Base-by-base conservation (phyloP, 2,329 filamentous ascomycete genomes). In the Capronia epimyces region DNA sequence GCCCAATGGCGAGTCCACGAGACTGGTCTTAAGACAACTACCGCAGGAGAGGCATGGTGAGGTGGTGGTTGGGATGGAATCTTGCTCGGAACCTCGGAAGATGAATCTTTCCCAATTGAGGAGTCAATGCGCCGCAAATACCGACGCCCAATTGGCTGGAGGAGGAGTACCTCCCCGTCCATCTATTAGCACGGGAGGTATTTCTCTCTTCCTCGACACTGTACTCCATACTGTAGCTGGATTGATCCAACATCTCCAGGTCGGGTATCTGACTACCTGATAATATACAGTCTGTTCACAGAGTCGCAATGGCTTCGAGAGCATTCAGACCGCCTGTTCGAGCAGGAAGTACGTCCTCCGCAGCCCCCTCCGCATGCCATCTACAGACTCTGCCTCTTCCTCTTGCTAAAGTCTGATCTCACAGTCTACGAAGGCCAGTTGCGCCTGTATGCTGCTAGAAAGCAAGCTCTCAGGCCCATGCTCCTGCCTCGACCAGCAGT, bases 141-240 rank as follows among this genome's bases (percentile, higher is more conserved):
- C 16, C 3, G 32, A 13, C 13, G 10, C 24, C 10, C 34, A 32
- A 51, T 50, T 50, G 48, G 48, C 48, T 49, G 24, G 15, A 42
- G 15, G 2, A 21, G 29, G 27, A 32, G 20, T 20, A 21, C 21
- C 41, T 16, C 41, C 7, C 34, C 20, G 2, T 20, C 16, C 34
- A 20, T 9, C 34, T 1, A 37, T 13, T 7, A 4, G 5, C 3
- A 15, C 15, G 34, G 16, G 34, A 37, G 34, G 18, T 18, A 18
- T 18, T 9, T 37, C 34, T 37, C 20, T 7, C 34, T 37, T 15
- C 3, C 34, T 20, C 18, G n/a, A n/a, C n/a, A n/a, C n/a, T n/a
- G n/a, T 16, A 5, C n/a, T 13, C n/a, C n/a, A 6, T 34, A 16
- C 6, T 34, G 10, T n/a, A 34, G 12, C n/a, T 34, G 8, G 31